These are phyloP conservation scores for Magnaporthales sp. DNA, from an alignment of 2,329 filamentous ascomycete genomes.

Conservation along the genomic window DNA sequence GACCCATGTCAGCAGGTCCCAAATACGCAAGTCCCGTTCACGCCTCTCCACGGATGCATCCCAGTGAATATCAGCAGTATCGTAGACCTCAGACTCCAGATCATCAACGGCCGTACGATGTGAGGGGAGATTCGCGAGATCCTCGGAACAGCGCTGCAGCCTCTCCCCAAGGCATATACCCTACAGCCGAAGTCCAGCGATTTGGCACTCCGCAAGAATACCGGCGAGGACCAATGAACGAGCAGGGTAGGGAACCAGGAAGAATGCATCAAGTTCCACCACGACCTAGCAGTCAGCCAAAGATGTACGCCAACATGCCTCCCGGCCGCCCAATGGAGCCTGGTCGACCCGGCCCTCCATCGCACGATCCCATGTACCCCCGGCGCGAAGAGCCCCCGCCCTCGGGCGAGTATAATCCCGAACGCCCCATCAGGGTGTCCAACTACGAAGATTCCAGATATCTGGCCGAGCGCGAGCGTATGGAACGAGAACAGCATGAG, in stretches of 20 bases:
- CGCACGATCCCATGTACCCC: conserved; percentile 28
- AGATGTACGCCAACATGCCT: conserved; percentile 33
- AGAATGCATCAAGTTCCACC: conserved; percentile 30
- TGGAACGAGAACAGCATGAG: conserved; percentile 24
- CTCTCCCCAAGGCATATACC: conserved; percentile 41
- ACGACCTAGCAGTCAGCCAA: conserved; percentile 43
- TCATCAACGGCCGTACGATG: conserved; percentile 47
- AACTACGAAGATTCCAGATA: conserved; percentile 48
- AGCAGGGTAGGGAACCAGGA: conserved; percentile 33
- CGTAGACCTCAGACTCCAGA: conserved; percentile 69
- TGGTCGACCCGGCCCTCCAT: conserved; percentile 28
- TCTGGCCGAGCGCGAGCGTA: conserved; percentile 37
- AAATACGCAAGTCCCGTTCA: conserved; percentile 40
- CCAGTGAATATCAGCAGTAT: conserved; percentile 52
- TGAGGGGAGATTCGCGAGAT: conserved; percentile 23
- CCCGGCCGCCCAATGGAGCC: conserved; percentile 36
- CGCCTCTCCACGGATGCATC: conserved; percentile 47
- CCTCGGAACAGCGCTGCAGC: conserved; percentile 34
- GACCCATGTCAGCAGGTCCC: conserved; percentile 28
- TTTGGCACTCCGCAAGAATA: conserved; percentile 53
- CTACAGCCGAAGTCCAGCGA: conserved; percentile 48
- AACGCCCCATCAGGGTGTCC: conserved; percentile 32
- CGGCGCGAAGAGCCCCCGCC: conserved; percentile 39
- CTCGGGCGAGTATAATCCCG: conserved; percentile 42
- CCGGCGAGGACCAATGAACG: conserved; percentile 38